phyloP scores from a whole-genome alignment of 2,329 filamentous ascomycete species.

The Fusarium sp. region DNA sequence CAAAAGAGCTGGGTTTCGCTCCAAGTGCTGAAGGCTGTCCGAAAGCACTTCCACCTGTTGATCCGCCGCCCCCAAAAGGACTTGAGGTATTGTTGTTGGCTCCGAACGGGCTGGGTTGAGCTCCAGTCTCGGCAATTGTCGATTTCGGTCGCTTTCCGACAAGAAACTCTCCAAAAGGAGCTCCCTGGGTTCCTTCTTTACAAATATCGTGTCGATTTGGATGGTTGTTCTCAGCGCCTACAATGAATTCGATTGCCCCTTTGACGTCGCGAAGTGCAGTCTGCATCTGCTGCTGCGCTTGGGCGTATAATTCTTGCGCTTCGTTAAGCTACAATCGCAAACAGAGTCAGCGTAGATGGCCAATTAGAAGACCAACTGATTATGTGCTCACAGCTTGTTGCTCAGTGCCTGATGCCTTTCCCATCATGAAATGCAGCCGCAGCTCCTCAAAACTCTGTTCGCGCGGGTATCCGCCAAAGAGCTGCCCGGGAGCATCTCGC shows the following conservation, averaged over 20 bases:
- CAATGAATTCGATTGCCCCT: slow-evolving; percentile 77
- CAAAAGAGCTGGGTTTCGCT: slow-evolving; percentile 48
- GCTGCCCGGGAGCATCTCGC: slow-evolving; percentile 78
- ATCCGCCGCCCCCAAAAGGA: slow-evolving; percentile 47
- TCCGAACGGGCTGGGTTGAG: slow-evolving; percentile 57
- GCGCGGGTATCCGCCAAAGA: slow-evolving; percentile 81
- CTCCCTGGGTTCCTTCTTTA: slow-evolving; percentile 58
- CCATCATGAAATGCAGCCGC: slow-evolving; percentile 75
- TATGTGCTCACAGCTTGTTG: slow-evolving; percentile 59
- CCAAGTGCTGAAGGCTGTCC: slow-evolving; percentile 49
- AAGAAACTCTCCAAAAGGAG: slow-evolving; percentile 58
- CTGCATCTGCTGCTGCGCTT: slow-evolving; percentile 77
- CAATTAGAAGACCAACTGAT: background rate
- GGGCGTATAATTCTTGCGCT: slow-evolving; percentile 69
- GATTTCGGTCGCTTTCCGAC: slow-evolving; percentile 51
- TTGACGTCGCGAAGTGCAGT: slow-evolving; percentile 75
- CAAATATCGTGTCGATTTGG: slow-evolving; percentile 79
- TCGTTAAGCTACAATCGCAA: slow-evolving; percentile 63
- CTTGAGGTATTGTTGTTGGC: slow-evolving; percentile 35
- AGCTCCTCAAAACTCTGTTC: slow-evolving; percentile 94
- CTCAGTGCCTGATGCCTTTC: slow-evolving; percentile 69
- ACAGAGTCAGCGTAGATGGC: slow-evolving; percentile 28
- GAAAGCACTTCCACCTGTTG: slow-evolving; percentile 48
- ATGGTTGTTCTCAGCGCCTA: slow-evolving; percentile 74
- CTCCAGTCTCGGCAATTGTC: slow-evolving; percentile 42